phyloP scores from a whole-genome alignment of 345 rosid genomes.

The Boechera retrofracta region DNA sequence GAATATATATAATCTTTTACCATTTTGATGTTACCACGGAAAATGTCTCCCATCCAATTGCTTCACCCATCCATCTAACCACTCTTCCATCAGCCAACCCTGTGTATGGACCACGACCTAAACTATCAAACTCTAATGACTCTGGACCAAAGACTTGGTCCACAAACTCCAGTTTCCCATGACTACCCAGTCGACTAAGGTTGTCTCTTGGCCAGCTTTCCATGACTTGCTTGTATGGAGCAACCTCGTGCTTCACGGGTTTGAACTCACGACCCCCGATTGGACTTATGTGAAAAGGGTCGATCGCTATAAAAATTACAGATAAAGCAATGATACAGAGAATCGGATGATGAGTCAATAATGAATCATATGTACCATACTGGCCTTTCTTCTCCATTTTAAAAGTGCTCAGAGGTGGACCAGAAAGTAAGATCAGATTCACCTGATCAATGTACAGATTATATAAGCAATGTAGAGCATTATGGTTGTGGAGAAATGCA shows the following conservation, averaged over 20 bases:
- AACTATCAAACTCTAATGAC: slow-evolving; percentile 81
- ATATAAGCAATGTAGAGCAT: slow-evolving; percentile 27
- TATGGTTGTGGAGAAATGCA: slow-evolving; percentile 40
- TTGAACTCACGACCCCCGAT: slow-evolving; percentile 70
- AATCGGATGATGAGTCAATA: slow-evolving; percentile 55
- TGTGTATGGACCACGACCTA: slow-evolving; percentile 86
- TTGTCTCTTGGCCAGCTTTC: slow-evolving; percentile 85
- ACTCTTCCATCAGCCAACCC: slow-evolving; percentile 92
- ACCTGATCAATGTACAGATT: slow-evolving; percentile 30
- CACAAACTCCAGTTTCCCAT: slow-evolving; percentile 78
- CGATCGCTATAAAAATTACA: slow-evolving; percentile 66
- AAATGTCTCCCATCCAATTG: slow-evolving; percentile 86
- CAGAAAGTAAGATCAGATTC: slow-evolving; percentile 31
- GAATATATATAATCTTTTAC: slow-evolving; percentile 44
- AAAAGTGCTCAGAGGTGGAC: slow-evolving; percentile 29
- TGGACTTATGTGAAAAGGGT: slow-evolving; percentile 81
- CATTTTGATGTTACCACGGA: slow-evolving; percentile 76
- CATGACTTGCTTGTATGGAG: slow-evolving; percentile 89
- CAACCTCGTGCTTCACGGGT: slow-evolving; percentile 87
- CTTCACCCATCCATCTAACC: slow-evolving; percentile 96
- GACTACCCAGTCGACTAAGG: slow-evolving; percentile 55
- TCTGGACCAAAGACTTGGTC: slow-evolving; percentile 89
- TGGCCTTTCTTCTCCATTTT: slow-evolving; percentile 64
- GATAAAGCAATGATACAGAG: slow-evolving; percentile 54
- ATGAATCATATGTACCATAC: slow-evolving; percentile 44